Evolutionary conservation across 257 asterid species (phyloP).

Genomic region (Linaria vulgaris): DNA sequence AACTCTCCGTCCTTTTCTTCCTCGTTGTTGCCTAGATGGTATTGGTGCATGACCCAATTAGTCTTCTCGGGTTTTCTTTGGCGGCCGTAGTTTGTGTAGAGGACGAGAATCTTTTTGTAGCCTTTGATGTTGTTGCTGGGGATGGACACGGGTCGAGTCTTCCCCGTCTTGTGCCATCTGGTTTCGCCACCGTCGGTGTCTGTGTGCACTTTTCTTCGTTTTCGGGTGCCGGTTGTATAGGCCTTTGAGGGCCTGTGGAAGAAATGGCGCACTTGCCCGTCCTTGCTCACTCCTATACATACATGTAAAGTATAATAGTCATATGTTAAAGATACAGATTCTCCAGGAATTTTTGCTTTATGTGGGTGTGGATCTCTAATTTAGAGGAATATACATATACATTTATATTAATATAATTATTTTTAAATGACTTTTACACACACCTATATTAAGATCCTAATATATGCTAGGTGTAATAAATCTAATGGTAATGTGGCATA

Average conservation of each 20-base stretch:
- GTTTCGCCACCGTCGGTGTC: conserved; percentile 81
- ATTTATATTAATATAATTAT: too few species aligned
- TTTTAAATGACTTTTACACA: too few species aligned
- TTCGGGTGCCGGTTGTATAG: conserved; percentile 89
- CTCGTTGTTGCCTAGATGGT: conserved; percentile 76
- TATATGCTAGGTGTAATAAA: too few species aligned
- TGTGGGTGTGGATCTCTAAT: too few species aligned
- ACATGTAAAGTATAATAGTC: neutral
- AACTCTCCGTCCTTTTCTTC: conserved; percentile 90
- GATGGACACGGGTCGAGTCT: conserved; percentile 58
- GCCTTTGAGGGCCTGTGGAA: conserved; percentile 94
- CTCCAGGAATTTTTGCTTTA: too few species aligned
- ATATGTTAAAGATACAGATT: too few species aligned
- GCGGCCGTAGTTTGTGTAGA: conserved; percentile 86
- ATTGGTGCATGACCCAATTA: conserved; percentile 95
- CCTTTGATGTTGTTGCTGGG: conserved; percentile 41
- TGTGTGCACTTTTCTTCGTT: conserved; percentile 78
- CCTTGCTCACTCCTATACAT: conserved; percentile 67
- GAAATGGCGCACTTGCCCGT: conserved; percentile 92
- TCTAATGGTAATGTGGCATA: too few species aligned
- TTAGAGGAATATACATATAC: too few species aligned
- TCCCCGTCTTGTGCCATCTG: conserved; percentile 95
- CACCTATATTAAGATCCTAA: too few species aligned
- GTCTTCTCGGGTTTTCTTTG: conserved; percentile 89
- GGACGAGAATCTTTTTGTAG: conserved; percentile 81